These are phyloP conservation scores for Musa schizocarpa DNA, from an alignment of 176 grass and related monocot genomes.

Conservation along the genomic window DNA sequence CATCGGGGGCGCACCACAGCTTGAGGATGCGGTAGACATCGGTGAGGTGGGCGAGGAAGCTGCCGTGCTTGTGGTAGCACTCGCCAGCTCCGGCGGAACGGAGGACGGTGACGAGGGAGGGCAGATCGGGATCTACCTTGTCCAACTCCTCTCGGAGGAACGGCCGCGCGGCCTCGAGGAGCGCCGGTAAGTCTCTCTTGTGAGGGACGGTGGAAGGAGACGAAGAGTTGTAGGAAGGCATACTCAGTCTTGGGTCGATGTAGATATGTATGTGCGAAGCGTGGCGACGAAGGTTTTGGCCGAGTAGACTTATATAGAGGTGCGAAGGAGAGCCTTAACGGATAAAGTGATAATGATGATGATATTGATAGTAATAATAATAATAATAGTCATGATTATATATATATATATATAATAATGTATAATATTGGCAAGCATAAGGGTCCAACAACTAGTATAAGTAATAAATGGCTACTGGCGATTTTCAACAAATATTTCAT, in stretches of 20 bases:
- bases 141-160: slow-evolving; percentile 57
- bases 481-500: too few relatives aligned
- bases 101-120: slow-evolving; percentile 40
- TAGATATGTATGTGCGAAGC: too few relatives aligned
- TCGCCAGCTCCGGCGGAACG: slow-evolving; percentile 51
- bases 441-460: too few relatives aligned
- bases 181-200: slow-evolving; percentile 18
- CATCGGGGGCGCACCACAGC: slow-evolving; percentile 50
- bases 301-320: too few relatives aligned
- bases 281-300: too few relatives aligned
- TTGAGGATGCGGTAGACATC: slow-evolving; percentile 61
- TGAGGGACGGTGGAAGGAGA: background rate
- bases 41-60: slow-evolving; percentile 72
- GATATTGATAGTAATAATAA: too few relatives aligned
- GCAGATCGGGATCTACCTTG: slow-evolving; percentile 45
- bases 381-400: too few relatives aligned
- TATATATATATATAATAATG: too few relatives aligned
- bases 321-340: too few relatives aligned
- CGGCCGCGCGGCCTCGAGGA: slow-evolving; percentile 44
- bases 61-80: slow-evolving; percentile 98
- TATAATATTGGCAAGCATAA: too few relatives aligned
- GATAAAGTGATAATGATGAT: too few relatives aligned
- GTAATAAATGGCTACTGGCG: too few relatives aligned
- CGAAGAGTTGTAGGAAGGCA: background rate
- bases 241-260: background rate